Evolutionary conservation across 2,329 filamentous ascomycete genomes (phyloP).

Genomic region (Ophiobolus disseminans): DNA sequence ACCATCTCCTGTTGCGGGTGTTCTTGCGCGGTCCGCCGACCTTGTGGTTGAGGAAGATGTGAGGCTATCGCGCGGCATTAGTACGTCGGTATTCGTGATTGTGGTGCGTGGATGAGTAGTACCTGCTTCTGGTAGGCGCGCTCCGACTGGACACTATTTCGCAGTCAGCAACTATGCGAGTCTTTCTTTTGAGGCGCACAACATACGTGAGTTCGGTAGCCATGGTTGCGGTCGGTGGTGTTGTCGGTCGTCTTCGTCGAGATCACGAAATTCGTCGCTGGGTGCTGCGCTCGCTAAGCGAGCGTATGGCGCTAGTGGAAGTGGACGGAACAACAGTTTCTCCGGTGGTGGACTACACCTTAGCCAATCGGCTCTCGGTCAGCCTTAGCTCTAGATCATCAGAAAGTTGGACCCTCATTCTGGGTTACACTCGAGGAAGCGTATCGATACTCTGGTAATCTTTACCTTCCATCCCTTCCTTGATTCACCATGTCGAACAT

Average conservation of each 20-base stretch:
- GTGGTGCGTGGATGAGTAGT: slow-evolving; percentile 28
- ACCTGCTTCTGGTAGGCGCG: slow-evolving; percentile 94
- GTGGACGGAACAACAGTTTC: neutral
- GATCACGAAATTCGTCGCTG: no score
- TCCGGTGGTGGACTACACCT: neutral
- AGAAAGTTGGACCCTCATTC: neutral
- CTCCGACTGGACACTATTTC: slow-evolving; percentile 97
- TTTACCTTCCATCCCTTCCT: neutral
- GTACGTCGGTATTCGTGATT: slow-evolving; percentile 26
- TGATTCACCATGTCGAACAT: slow-evolving; percentile 22
- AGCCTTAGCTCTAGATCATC: neutral
- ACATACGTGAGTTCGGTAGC: slow-evolving; percentile 54
- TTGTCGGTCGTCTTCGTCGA: slow-evolving; percentile 40
- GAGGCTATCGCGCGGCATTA: slow-evolving; percentile 71
- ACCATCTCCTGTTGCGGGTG: slow-evolving; percentile 77
- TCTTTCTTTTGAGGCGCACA: slow-evolving; percentile 10
- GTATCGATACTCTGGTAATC: neutral
- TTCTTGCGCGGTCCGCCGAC: slow-evolving; percentile 67
- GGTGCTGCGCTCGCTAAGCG: slow-evolving; percentile 26
- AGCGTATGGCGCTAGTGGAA: slow-evolving; percentile 3
- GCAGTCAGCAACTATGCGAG: slow-evolving; percentile 32
- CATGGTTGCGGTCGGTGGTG: slow-evolving; percentile 50
- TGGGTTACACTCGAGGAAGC: neutral
- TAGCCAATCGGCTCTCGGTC: slow-evolving; percentile 14
- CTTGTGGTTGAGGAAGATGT: slow-evolving; percentile 99